A percentile compares a stretch with the other conserved stretches of the same genome.
Evolutionary conservation across 208 protist genomes (phyloP).

Genomic region (Herpetomonas muscarum): DNA sequence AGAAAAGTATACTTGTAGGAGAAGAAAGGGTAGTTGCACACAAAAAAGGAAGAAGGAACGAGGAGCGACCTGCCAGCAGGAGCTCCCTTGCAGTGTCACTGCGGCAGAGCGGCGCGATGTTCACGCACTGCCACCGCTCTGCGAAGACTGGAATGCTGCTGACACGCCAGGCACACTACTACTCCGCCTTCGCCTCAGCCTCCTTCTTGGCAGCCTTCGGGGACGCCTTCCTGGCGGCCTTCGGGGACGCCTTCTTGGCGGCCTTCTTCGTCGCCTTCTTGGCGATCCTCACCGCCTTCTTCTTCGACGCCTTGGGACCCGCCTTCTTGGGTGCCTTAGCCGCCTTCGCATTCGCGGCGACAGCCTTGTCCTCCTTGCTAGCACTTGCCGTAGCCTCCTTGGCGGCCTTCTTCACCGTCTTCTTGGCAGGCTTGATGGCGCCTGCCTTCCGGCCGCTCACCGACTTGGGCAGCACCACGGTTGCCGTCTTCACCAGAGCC

Average conservation of each 20-base stretch:
- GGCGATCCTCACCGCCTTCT: conserved; percentile 8
- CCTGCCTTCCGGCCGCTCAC: conserved; percentile 7
- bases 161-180: no score
- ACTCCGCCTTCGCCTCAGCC: background rate
- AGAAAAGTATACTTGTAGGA: no score
- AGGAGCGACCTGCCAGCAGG: no score
- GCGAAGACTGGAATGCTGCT: no score
- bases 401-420: conserved; percentile 17
- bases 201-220: background rate
- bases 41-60: no score
- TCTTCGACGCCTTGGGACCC: conserved; percentile 13
- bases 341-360: conserved; percentile 24
- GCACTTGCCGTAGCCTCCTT: conserved; percentile 4
- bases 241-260: background rate
- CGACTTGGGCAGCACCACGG: background rate
- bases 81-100: no score
- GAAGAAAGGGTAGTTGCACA: no score
- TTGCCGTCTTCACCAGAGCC: conserved; percentile 10
- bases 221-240: background rate
- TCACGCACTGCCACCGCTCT: no score
- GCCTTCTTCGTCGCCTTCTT: conserved; percentile 15
- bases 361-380: no score
- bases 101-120: no score
- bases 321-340: conserved; percentile 17
- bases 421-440: conserved; percentile 23